Base-by-base conservation (phyloP, 176 grass and related monocot genomes). In the Raddia distichophylla region DNA sequence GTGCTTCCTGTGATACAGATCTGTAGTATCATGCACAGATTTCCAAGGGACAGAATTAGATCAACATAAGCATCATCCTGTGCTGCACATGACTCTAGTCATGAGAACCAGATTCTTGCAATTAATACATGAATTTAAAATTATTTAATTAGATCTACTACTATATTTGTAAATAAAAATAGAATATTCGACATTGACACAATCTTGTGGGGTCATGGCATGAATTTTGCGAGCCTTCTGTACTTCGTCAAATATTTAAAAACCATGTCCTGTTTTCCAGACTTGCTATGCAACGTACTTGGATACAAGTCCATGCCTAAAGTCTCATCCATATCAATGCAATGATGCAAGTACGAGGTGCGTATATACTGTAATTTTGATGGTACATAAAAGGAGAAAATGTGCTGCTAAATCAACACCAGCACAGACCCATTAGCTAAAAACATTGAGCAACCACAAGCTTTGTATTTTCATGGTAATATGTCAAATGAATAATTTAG, bases 1-100 rank as follows among this genome's bases (percentile, higher is more conserved):
- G 96, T 98, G 86, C 90, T 98, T 79, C 86, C 83, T 0, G 96
- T 95, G 77, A 98, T 90, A 88, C 90, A 98, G 79, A 99, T 93
- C 96, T 99, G 85, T 80, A 78, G 14, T 57, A 66, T 54, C 58
- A 76, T 13, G 52, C 87, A 47, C 7, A 61, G 7, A 76, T 40
- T 27, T 43, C 40, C 18, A 67, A 80, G 27, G 58, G 13, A 46
- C n/a, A 71, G 5, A 43, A 52, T 79, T 32, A 80, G 81, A 5
- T 84, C 16, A n/a, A 59, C 16, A 71, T 4, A 77, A 55, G 63
- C 35, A 44, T 43, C 14, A 8, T 19, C 11, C 5, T n/a, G 0
- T 14, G 17, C 5, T 22, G n/a, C 22, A 40, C 32, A 51, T 18
- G 22, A 52, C 42, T 80, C 15, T 3, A 44, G 40, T 17, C 14